Evolutionary conservation across 768 basidiomycete genomes (phyloP).

Genomic region (Tremella mesenterica): DNA sequence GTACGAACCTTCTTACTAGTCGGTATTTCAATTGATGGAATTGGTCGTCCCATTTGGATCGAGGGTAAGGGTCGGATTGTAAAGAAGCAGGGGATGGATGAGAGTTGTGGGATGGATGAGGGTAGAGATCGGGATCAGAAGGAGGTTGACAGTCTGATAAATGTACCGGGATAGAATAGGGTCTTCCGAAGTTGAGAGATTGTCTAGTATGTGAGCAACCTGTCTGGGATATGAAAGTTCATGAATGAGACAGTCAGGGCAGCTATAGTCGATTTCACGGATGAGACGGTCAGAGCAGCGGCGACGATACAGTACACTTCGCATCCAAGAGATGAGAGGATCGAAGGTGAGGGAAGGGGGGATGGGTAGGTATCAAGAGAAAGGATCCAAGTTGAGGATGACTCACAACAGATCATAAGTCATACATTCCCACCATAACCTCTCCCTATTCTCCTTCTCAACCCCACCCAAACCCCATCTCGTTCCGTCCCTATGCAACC

Average conservation of each 20-base stretch:
- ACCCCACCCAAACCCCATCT: neutral
- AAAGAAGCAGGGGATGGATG: no score
- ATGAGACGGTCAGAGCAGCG: no score
- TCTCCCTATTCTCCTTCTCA: neutral
- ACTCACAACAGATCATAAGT: slow-evolving; percentile 4
- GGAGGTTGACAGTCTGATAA: neutral
- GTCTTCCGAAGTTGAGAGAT: slow-evolving; percentile 2
- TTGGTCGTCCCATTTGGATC: neutral
- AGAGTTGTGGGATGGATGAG: neutral
- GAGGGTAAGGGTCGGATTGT: neutral
- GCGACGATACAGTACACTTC: no score
- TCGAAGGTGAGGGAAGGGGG: no score
- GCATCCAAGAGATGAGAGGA: no score
- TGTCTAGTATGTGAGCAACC: neutral
- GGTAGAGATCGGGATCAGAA: neutral
- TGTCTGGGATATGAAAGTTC: neutral
- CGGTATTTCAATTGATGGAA: slow-evolving; percentile 1
- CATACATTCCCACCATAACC: slow-evolving; percentile 3
- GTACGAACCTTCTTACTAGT: neutral
- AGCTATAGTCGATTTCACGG: no score
- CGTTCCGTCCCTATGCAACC: neutral
- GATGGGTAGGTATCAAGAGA: no score
- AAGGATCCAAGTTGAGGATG: no score
- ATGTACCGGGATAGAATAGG: neutral
- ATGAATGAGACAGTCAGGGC: no score